Conservation (phyloP, 2,329 filamentous ascomycete species). For the Rhexocercosporidium sp. region DNA sequence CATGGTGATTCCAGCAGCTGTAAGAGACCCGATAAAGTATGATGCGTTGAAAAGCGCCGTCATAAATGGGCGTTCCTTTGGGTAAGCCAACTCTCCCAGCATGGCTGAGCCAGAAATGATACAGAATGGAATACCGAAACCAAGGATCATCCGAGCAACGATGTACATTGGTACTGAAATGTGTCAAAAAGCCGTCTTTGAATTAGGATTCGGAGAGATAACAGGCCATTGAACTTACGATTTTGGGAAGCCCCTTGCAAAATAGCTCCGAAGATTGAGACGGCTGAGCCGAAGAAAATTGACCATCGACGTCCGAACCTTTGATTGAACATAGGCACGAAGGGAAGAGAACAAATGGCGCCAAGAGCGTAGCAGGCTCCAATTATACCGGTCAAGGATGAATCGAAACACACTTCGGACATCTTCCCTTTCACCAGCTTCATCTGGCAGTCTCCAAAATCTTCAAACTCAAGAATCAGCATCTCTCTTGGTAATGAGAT, state of each 20-base stretch:
- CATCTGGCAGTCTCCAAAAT: neutral
- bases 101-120: constrained; percentile 58
- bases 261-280: constrained; percentile 60
- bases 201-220: too few relatives aligned
- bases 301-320: constrained; percentile 55
- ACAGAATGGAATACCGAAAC: constrained; percentile 56
- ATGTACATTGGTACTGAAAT: constrained; percentile 54
- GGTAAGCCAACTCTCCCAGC: constrained; percentile 59
- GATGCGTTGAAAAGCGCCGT: constrained; percentile 61
- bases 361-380: constrained; percentile 59
- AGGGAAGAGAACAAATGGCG: constrained; percentile 57
- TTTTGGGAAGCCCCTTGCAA: constrained; percentile 53
- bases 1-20: constrained; percentile 50
- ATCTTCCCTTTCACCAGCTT: neutral
- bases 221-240: constrained; percentile 32
- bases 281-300: constrained; percentile 58
- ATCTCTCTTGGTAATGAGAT: neutral
- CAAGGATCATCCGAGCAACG: constrained; percentile 56
- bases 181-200: constrained; percentile 44
- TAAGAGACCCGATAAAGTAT: constrained; percentile 54
- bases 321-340: constrained; percentile 57
- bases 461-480: too few relatives aligned
- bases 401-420: neutral
- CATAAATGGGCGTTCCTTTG: constrained; percentile 57
- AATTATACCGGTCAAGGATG: constrained; percentile 22